Evolutionary conservation across 768 basidiomycete species (phyloP), one percentile per base, ranked within the genome.

Genomic region (Floccularia luteovirens): DNA sequence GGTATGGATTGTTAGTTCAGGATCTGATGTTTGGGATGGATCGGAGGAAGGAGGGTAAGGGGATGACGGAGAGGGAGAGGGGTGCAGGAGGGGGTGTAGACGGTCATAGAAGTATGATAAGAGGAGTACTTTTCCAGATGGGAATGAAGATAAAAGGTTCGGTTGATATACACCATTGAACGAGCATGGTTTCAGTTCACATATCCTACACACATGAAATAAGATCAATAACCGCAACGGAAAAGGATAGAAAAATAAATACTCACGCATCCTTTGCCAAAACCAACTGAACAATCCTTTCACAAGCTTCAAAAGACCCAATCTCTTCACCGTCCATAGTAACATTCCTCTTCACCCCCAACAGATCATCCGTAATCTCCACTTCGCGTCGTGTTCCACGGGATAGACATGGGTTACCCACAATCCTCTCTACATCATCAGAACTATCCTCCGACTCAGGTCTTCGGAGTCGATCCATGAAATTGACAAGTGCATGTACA

Each of bases 61-160:
- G 3, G 46, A 28, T 17, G 42, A 39, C 2, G 27, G 17, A 2
- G 50, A 43, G 31, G 44, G 25, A 1, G 44, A 22, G 13, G 43
- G 40, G 12, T 55, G 62, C 36, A 91, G 64, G 43, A 99, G 75
- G 0, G 92, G 94, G 20, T 70, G 62, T 43, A 94, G 71, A 25
- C 96, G 87, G 68, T 98, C 96, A 65, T 91, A 96, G 66, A 98
- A 99, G 72, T 98, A 99, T 17, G 92, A 96, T 1, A 99, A 73
- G n/a, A 94, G 77, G 20, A 94, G 75, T 46, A 94, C 72, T 53
- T 81, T 82, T 43, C 94, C 94, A 7, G 69, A 62, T 1, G 84
- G 77, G 75, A 97, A 97, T 7, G 89, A 82, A 46, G 94, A 87
- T 43, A 86, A 66, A 19, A 98, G 69, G 11, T 86, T 85, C 2